Conservation (phyloP, 78 protist species). For the Dictyostelium discoideum region dicty_2.7 NC_007089.4:2589501-2590000, state of each 20-base stretch:
- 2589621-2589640: slow-evolving; percentile 33
- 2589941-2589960: background rate
- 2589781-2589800: slow-evolving; percentile 21
- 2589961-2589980: slow-evolving; percentile 50
- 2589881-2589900: background rate
- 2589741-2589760: background rate
- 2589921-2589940: background rate
- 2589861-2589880: slow-evolving; percentile 8
- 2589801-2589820: slow-evolving; percentile 49
- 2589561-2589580: background rate
- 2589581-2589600: slow-evolving; percentile 76
- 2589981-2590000: slow-evolving; percentile 46
- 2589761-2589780: slow-evolving; percentile 44
- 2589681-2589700: slow-evolving; percentile 49
- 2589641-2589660: slow-evolving; percentile 26
- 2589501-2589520: slow-evolving; percentile 12
- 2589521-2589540: slow-evolving; percentile 37
- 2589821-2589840: slow-evolving; percentile 24
- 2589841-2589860: slow-evolving; percentile 58
- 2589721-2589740: slow-evolving; percentile 33
- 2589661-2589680: slow-evolving; percentile 38
- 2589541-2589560: slow-evolving; percentile 20
- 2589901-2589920: background rate
- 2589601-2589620: slow-evolving; percentile 59
- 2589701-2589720: slow-evolving; percentile 1